These are phyloP conservation scores for Neofusicoccum umdonicola DNA, from an alignment of 2,329 filamentous ascomycete genomes.

Conservation along the genomic window DNA sequence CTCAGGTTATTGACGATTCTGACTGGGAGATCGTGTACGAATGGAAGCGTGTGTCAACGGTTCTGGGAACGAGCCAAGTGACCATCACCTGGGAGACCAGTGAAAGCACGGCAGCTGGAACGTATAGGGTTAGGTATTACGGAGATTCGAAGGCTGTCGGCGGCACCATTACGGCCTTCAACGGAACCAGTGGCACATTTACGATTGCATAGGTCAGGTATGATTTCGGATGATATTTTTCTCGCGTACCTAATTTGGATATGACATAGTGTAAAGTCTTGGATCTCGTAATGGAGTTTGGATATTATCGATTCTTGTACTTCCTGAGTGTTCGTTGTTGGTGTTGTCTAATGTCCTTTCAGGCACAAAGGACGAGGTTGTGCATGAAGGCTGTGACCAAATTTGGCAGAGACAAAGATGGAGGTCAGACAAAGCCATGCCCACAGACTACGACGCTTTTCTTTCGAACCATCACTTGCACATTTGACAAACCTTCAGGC, in stretches of 20 bases:
- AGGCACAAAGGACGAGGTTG: not conserved
- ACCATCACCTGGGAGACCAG: conserved; percentile 74
- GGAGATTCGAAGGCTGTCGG: conserved; percentile 73
- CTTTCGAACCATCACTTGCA: not conserved
- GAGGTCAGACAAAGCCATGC: not conserved
- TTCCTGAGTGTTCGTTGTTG: not conserved
- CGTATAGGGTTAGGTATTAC: conserved; percentile 78
- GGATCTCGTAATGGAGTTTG: not conserved
- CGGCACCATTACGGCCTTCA: conserved; percentile 64
- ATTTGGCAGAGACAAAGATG: not conserved
- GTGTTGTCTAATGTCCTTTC: not conserved
- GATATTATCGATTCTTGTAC: not conserved
- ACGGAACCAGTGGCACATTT: conserved; percentile 52
- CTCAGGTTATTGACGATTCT: conserved; percentile 64
- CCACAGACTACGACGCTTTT: not conserved
- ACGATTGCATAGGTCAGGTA: not conserved
- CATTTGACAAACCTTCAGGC: too few relatives aligned
- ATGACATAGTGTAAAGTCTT: not conserved
- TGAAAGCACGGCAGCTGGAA: conserved; percentile 54
- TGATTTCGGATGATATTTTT: too few relatives aligned
- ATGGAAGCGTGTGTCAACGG: conserved; percentile 70
- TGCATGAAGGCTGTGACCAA: too few relatives aligned
- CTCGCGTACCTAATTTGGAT: not conserved
- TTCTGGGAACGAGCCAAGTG: conserved; percentile 75
- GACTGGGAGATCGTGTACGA: conserved; percentile 83